Conservation (phyloP, 176 grass and related monocot species). For the Musa schizocarpa region DNA sequence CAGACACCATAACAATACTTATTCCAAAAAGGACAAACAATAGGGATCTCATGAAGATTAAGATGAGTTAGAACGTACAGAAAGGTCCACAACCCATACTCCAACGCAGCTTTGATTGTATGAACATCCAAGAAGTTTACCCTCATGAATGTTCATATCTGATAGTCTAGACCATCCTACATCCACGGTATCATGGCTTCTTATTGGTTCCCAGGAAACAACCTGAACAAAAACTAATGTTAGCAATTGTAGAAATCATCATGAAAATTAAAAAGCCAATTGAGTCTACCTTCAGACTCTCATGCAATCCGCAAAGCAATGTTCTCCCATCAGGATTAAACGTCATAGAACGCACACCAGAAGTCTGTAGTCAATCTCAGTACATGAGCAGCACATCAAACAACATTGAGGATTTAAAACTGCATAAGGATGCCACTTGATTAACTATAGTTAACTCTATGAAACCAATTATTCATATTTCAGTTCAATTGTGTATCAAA, state of each 20-base stretch:
- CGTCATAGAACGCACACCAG: constrained; percentile 83
- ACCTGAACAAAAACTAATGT: constrained; percentile 42
- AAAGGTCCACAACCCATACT: constrained; percentile 96
- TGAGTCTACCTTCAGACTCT: constrained; percentile 72
- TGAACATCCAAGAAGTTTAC: constrained; percentile 98
- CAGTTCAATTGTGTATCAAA: background rate
- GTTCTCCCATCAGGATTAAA: constrained; percentile 95
- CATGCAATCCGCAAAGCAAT: constrained; percentile 81
- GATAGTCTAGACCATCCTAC: constrained; percentile 94
- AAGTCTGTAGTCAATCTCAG: constrained; percentile 40
- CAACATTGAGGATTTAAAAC: background rate
- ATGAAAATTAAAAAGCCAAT: constrained; percentile 1
- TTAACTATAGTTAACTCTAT: background rate
- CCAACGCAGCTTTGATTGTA: constrained; percentile 99
- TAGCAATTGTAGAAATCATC: constrained; percentile 7
- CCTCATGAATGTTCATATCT: constrained; percentile 91
- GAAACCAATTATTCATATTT: background rate
- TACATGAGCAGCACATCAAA: background rate
- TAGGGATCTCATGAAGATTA: too few species aligned
- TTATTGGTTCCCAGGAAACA: constrained; percentile 93
- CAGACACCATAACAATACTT: background rate
- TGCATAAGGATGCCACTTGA: background rate
- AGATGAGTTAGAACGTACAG: constrained; percentile 33
- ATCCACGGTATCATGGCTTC: constrained; percentile 79
- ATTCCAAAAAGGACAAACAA: constrained; percentile 5